Base-by-base conservation (phyloP, 2,329 filamentous ascomycete species). In the Emmonsiellopsis sp. region DNA sequence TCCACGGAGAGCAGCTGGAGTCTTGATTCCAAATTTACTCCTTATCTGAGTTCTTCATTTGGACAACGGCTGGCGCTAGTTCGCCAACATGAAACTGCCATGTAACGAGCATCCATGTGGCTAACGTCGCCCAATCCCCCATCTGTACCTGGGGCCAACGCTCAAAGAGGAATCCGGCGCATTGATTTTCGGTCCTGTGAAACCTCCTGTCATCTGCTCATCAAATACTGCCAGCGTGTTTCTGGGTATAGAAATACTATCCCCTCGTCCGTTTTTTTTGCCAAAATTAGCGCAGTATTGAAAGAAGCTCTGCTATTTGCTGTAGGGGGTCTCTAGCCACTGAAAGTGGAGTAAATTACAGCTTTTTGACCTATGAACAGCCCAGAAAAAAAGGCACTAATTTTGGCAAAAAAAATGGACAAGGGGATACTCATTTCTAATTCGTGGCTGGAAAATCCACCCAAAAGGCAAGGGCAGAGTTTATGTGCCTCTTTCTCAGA, bases 41-140 rank as follows among this genome's bases (percentile, higher is more conserved):
- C 13, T 10, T 39, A 39, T 39, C 5, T 49, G 10, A 32, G 6
- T 32, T 32, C 36, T 10, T 13, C 34, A 21, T 42, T 13, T 42
- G 17, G 37, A 21, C 9, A 21, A 49, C 9, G n/a, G 40, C 13
- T 51, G 36, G 36, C 13, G 36, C 17, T n/a, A n/a, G 39, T 43
- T 8, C n/a, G 40, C 49, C 17, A 49, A 44, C 39, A 10, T 51
- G 49, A 51, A 43, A 51, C 49, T 43, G 31, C 11, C 49, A 8
- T 51, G 39, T 21, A 51, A 51, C 49, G 10, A 31, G 9, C 33
- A 34, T 4, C 8, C 14, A 4, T 14, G 6, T 31, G 13, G 17
- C 6, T 31, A 39, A 31, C 31, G 9, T 40, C 17, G 14, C 31
- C n/a, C 14, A 11, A 27, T 39, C n/a, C n/a, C 8, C 33, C 31